Evolutionary conservation across 1,284 basidiomycete genomes (phyloP).

Genomic region (Xanthoconium separans): DNA sequence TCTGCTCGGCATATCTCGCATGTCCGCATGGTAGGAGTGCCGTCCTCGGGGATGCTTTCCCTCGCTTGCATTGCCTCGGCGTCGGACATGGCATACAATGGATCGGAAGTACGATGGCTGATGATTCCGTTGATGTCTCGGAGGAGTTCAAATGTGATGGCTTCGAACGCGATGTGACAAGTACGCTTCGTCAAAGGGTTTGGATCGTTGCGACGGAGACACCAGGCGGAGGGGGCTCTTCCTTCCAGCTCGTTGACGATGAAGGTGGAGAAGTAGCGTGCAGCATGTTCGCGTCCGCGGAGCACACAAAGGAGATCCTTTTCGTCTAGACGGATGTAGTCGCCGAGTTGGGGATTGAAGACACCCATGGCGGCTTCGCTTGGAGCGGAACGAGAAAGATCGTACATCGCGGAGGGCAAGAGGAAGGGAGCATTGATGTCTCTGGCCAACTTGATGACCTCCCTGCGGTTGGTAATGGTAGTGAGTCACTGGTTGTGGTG

Average conservation of each 20-base stretch:
- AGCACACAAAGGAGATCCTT: slow-evolving; percentile 57
- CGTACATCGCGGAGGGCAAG: slow-evolving; percentile 51
- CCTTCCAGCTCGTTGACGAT: slow-evolving; percentile 69
- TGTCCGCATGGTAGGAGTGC: slow-evolving; percentile 45
- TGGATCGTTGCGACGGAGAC: slow-evolving; percentile 47
- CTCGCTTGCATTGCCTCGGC: slow-evolving; percentile 61
- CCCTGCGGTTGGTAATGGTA: slow-evolving; percentile 33
- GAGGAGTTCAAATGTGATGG: slow-evolving; percentile 67
- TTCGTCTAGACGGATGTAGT: slow-evolving; percentile 40
- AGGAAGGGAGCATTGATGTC: slow-evolving; percentile 38
- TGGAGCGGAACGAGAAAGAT: slow-evolving; percentile 48
- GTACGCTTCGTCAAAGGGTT: slow-evolving; percentile 45
- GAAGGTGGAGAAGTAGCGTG: slow-evolving; percentile 72
- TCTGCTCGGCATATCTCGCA: slow-evolving; percentile 65
- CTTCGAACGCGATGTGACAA: slow-evolving; percentile 69
- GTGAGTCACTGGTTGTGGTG: slow-evolving; percentile 16
- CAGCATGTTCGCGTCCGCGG: slow-evolving; percentile 65
- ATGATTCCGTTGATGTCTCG: slow-evolving; percentile 68
- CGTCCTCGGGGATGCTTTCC: slow-evolving; percentile 45
- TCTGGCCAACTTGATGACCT: slow-evolving; percentile 44
- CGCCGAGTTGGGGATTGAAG: slow-evolving; percentile 25
- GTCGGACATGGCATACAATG: slow-evolving; percentile 65
- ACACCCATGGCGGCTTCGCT: slow-evolving; percentile 41
- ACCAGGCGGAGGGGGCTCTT: slow-evolving; percentile 48
- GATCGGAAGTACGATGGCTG: slow-evolving; percentile 63